Evolutionary conservation across 2,329 filamentous ascomycete genomes (phyloP).

Genomic region (Aspergillus tanneri): DNA sequence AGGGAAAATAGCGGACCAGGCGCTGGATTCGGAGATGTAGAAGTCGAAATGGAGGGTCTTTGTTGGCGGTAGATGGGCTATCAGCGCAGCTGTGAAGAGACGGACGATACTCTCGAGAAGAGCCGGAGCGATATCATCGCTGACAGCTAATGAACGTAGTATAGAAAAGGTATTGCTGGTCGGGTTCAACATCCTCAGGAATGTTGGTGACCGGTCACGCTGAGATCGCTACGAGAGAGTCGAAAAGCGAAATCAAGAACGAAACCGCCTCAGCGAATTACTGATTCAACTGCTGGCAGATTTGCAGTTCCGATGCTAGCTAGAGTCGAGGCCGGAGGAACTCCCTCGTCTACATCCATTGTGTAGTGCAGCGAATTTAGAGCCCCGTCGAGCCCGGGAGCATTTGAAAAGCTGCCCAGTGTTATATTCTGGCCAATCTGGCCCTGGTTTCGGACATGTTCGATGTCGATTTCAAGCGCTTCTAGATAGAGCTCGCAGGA

Average conservation of each 20-base stretch:
- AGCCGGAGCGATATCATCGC: slow-evolving; percentile 1
- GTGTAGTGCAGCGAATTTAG: slow-evolving; percentile 3
- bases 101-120: slow-evolving; percentile 16
- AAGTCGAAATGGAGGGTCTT: slow-evolving; percentile 17
- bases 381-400: not conserved
- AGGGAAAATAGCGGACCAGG: too few relatives aligned
- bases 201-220: slow-evolving; percentile 17
- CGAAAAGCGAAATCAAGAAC: slow-evolving; percentile 9
- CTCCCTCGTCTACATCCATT: slow-evolving; percentile 17
- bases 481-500: not conserved
- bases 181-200: slow-evolving; percentile 5
- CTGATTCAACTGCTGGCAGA: slow-evolving; percentile 15
- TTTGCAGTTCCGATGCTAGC: slow-evolving; percentile 10
- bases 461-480: slow-evolving; percentile 11
- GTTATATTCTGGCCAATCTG: slow-evolving; percentile 8
- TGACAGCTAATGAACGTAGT: slow-evolving; percentile 14
- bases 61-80: slow-evolving; percentile 9
- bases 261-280: slow-evolving; percentile 7
- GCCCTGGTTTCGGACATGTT: slow-evolving; percentile 4
- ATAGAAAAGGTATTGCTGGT: slow-evolving; percentile 20
- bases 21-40: too few relatives aligned
- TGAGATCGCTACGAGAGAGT: slow-evolving; percentile 6
- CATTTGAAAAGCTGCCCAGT: not conserved
- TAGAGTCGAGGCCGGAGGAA: slow-evolving; percentile 1
- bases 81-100: slow-evolving; percentile 12